Conservation (phyloP, 371 early-diverging fungal genomes). For the Apophysomyces trapeziformis region DNA sequence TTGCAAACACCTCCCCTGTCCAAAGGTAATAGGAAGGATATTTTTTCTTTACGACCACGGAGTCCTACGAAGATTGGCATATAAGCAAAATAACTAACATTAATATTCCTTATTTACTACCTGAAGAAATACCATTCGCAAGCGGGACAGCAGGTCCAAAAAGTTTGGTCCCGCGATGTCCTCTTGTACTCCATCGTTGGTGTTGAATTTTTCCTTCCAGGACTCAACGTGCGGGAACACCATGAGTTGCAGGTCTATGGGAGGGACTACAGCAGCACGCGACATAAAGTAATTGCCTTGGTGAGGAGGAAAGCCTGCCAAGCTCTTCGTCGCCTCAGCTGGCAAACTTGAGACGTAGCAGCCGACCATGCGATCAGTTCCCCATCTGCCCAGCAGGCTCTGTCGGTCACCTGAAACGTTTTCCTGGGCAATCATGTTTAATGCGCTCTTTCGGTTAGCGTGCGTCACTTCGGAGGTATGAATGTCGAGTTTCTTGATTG, state of each 20-base stretch:
- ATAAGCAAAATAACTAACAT: too few relatives aligned
- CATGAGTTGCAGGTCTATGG: neutral
- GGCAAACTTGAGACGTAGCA: conserved; percentile 15
- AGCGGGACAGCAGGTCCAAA: conserved; percentile 6
- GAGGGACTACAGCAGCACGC: neutral
- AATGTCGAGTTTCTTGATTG: conserved; percentile 8
- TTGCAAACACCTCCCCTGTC: neutral
- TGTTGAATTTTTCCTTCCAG: conserved; percentile 12
- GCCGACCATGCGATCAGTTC: conserved; percentile 16
- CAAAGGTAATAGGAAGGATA: conserved; percentile 18
- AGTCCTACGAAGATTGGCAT: too few relatives aligned
- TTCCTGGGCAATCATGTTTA: conserved; percentile 19
- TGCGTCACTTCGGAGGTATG: conserved; percentile 13
- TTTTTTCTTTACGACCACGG: conserved; percentile 1
- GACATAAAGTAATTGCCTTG: conserved; percentile 9
- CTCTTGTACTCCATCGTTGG: neutral
- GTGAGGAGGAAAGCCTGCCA: conserved; percentile 12
- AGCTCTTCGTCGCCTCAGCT: conserved; percentile 12
- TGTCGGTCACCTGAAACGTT: conserved; percentile 11
- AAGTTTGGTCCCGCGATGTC: conserved; percentile 19
- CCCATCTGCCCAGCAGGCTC: conserved; percentile 13
- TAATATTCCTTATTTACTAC: too few relatives aligned
- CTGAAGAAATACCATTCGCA: neutral
- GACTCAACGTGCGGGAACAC: conserved; percentile 15
- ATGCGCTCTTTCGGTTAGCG: conserved; percentile 11